phyloP scores from a whole-genome alignment of 768 basidiomycete species.

The Boletus speciosus region DNA sequence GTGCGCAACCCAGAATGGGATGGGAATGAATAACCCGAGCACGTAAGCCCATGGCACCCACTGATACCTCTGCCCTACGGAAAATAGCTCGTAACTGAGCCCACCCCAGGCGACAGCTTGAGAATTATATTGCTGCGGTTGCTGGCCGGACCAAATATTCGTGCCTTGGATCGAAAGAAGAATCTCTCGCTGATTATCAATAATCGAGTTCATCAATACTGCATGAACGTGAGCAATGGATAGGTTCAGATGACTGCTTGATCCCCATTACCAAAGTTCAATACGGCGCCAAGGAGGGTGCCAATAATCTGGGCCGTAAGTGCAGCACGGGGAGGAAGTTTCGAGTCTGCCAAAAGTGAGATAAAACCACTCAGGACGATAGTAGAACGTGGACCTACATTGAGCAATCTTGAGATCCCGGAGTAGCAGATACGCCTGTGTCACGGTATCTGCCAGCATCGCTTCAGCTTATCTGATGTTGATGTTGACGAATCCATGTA shows the following conservation, averaged over 20 bases:
- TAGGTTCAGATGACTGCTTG: constrained; percentile 34
- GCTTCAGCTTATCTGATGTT: constrained; percentile 34
- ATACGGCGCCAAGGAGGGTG: constrained; percentile 25
- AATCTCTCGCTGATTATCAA: constrained; percentile 48
- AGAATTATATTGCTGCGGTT: constrained; percentile 30
- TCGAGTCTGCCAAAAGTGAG: constrained; percentile 37
- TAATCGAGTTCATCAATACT: constrained; percentile 54
- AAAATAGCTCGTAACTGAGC: constrained; percentile 36
- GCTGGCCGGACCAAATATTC: constrained; percentile 32
- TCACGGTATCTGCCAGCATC: constrained; percentile 43
- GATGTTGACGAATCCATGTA: constrained; percentile 23
- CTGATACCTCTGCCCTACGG: constrained; percentile 28
- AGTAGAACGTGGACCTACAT: constrained; percentile 9
- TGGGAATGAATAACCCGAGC: constrained; percentile 33
- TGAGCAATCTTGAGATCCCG: constrained; percentile 51
- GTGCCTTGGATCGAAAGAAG: constrained; percentile 57
- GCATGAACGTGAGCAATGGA: constrained; percentile 36
- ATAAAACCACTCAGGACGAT: constrained; percentile 37
- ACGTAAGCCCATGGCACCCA: constrained; percentile 42
- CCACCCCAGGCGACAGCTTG: constrained; percentile 42
- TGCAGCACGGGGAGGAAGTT: constrained; percentile 65
- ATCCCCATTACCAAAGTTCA: constrained; percentile 54
- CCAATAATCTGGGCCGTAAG: constrained; percentile 56
- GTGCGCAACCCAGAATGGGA: constrained; percentile 42
- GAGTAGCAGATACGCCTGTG: constrained; percentile 49